phyloP scores from a whole-genome alignment of 805 yeast genomes.

The Cyberlindnera subsufficiens region DNA sequence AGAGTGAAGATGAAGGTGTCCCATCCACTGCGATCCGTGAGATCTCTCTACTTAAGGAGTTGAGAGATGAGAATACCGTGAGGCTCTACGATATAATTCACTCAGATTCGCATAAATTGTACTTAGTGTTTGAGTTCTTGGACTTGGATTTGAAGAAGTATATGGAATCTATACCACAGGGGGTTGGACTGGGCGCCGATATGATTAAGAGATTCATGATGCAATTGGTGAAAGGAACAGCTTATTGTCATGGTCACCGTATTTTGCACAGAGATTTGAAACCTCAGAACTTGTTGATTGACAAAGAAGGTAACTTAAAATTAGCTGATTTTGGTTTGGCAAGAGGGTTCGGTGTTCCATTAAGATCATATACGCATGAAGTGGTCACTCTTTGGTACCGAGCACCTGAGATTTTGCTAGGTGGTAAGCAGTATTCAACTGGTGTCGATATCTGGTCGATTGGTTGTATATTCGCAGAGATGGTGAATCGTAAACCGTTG shows the following conservation, averaged over 20 bases:
- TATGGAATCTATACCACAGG: slow-evolving; percentile 92
- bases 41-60: slow-evolving; percentile 87
- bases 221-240: slow-evolving; percentile 85
- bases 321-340: slow-evolving; percentile 94
- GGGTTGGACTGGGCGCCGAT: slow-evolving; percentile 82
- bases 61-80: slow-evolving; percentile 90
- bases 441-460: slow-evolving; percentile 99
- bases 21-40: slow-evolving; percentile 98
- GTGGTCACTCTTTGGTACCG: slow-evolving; percentile 98
- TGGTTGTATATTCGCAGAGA: slow-evolving; percentile 96
- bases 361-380: slow-evolving; percentile 95
- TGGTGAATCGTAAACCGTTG: slow-evolving; percentile 91
- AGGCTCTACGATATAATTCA: slow-evolving; percentile 91
- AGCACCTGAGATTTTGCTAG: slow-evolving; percentile 91
- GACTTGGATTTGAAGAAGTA: slow-evolving; percentile 94
- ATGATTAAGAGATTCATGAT: slow-evolving; percentile 90
- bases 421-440: slow-evolving; percentile 95
- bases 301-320: slow-evolving; percentile 91
- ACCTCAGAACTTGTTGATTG: slow-evolving; percentile 92
- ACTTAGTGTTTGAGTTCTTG: slow-evolving; percentile 87
- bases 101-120: slow-evolving; percentile 86
- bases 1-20: slow-evolving; percentile 97
- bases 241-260: slow-evolving; percentile 91
- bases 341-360: slow-evolving; percentile 94
- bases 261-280: slow-evolving; percentile 93